Evolutionary conservation across 1,284 basidiomycete species (phyloP).

Genomic region (Cronartium quercuum): DNA sequence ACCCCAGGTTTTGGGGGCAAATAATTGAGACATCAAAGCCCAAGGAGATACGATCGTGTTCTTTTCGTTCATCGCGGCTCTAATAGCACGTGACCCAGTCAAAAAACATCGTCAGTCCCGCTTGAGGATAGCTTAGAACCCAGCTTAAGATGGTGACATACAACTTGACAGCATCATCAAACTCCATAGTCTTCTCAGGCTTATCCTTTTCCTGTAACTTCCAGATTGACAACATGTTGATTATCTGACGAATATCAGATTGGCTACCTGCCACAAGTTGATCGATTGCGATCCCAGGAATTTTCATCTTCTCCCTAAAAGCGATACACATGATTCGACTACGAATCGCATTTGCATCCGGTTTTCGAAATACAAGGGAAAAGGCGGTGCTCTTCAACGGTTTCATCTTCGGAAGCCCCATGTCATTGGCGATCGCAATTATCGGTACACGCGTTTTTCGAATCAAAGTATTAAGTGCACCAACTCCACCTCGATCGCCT

Average conservation of each 20-base stretch:
- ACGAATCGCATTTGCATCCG: conserved; percentile 65
- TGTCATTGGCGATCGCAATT: conserved; percentile 96
- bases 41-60: conserved; percentile 85
- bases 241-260: conserved; percentile 89
- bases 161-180: conserved; percentile 83
- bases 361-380: conserved; percentile 72
- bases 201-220: conserved; percentile 60
- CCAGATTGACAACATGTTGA: conserved; percentile 98
- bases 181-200: conserved; percentile 60
- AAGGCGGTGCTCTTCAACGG: conserved; percentile 71
- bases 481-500: conserved; percentile 91
- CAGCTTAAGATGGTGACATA: conserved; percentile 48
- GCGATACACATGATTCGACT: conserved; percentile 81
- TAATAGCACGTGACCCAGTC: conserved; percentile 48
- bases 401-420: conserved; percentile 77
- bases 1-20: conserved; percentile 84
- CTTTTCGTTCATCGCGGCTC: conserved; percentile 83
- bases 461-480: conserved; percentile 82
- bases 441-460: conserved; percentile 94
- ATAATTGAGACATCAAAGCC: conserved; percentile 73
- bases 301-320: conserved; percentile 85
- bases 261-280: conserved; percentile 81
- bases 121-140: neutral
- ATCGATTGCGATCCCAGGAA: conserved; percentile 82
- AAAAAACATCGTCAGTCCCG: neutral